These are phyloP conservation scores for Ceratorhiza oryzae-sativae DNA, from an alignment of 1,284 basidiomycete genomes.

Conservation along the genomic window DNA sequence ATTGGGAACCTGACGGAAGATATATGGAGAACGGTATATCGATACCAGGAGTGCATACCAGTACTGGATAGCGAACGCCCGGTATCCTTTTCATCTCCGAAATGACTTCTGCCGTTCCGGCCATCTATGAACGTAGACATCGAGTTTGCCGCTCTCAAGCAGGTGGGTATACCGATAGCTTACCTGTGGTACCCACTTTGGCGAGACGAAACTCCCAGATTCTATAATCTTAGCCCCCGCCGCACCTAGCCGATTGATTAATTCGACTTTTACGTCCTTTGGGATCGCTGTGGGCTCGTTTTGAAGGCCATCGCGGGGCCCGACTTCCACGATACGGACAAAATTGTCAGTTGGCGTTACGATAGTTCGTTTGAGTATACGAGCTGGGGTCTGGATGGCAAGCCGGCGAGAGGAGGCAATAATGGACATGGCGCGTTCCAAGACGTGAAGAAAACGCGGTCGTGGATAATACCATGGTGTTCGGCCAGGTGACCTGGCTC, in stretches of 20 bases:
- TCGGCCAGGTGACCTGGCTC: not conserved
- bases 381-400: not conserved
- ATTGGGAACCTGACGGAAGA: constrained; percentile 62
- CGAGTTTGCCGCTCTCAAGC: not conserved
- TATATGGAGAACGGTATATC: not conserved
- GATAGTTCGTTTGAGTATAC: not conserved
- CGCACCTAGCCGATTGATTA: constrained; percentile 76
- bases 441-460: not conserved
- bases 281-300: constrained; percentile 84
- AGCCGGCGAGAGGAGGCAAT: not conserved
- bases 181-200: constrained; percentile 93
- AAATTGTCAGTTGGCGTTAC: constrained; percentile 47
- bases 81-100: constrained; percentile 61
- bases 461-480: not conserved
- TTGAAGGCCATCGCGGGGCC: constrained; percentile 91
- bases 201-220: constrained; percentile 90
- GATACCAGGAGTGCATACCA: constrained; percentile 56
- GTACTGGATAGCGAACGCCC: constrained; percentile 77
- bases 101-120: constrained; percentile 78
- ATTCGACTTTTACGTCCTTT: constrained; percentile 77
- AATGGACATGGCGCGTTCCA: not conserved
- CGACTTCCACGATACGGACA: constrained; percentile 88
- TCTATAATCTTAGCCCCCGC: constrained; percentile 83
- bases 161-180: constrained; percentile 46
- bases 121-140: constrained; percentile 67